Evolutionary conservation across 148 eudicot genomes (phyloP), one percentile per base, ranked within the genome.

Genomic region (Fagopyrum homotropicum): DNA sequence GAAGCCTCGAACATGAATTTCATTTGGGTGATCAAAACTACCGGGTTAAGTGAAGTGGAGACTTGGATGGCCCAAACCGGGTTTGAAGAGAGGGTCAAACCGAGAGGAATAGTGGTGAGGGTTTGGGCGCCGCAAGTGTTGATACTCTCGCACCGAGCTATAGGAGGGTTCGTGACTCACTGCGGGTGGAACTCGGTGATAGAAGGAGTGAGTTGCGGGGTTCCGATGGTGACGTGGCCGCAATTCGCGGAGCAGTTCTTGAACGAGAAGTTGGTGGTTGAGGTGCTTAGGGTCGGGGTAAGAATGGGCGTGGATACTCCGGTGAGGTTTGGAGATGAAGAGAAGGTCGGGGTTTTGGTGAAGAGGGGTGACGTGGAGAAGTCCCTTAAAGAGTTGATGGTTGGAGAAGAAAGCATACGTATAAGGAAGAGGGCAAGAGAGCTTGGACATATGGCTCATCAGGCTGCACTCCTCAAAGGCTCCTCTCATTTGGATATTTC

Each of bases 181-280:
- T 88, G 91, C 52, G 91, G 91, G 0, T 88, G 91, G 91, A 88
- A 88, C 66, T 88, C 91, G 5, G 82, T 85, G 0, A 45, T 86
- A 12, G 91, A 88, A 78, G 82, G 83, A 35, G 52, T 86, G 1
- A 78, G 80, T 17, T 75, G 77, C 7, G 88, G 91, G 14, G 81
- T 88, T 61, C 86, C 88, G 29, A 81, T 88, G 86, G 45, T 88
- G 11, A 86, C 89, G 5, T 83, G 89, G 88, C 91, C 89, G 8
- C 80, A 80, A 73, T 84, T 84, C 35, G 89, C 86, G 2, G 91
- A 88, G 81, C 91, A 88, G 72, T 86, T 84, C 72, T 79, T 78
- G 3, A 86, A 88, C 56, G 91, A 86, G 78, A 89, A 82, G 73
- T 45, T 81, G n/a, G 72, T 86, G 4, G 85, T 82, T 2, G 83